Evolutionary conservation across 441 rosid genomes (phyloP).

Genomic region (Aquilaria agallochum): DNA sequence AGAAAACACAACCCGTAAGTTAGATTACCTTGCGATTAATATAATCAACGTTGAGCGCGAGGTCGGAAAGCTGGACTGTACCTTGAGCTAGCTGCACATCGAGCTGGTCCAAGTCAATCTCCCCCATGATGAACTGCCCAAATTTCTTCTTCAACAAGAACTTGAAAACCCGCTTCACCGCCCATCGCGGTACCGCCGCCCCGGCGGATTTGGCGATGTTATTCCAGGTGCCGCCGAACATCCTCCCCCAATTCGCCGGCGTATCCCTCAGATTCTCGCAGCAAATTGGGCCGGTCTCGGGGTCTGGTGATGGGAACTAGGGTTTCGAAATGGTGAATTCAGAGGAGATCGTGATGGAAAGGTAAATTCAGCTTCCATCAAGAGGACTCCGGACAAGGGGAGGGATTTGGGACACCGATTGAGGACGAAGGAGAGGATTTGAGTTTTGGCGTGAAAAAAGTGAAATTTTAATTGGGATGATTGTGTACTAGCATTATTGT

Average conservation of each 20-base stretch:
- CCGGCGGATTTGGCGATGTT: slow-evolving; percentile 83
- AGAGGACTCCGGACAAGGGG: slow-evolving; percentile 22
- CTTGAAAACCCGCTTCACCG: slow-evolving; percentile 82
- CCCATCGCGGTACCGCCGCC: slow-evolving; percentile 80
- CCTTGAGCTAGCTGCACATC: slow-evolving; percentile 91
- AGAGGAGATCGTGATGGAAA: slow-evolving; percentile 36
- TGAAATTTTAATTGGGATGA: no score
- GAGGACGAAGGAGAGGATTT: no score
- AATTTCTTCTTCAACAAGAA: slow-evolving; percentile 91
- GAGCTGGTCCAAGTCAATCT: slow-evolving; percentile 91
- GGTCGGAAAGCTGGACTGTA: slow-evolving; percentile 72
- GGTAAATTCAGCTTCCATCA: slow-evolving; percentile 31
- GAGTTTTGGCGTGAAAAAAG: no score
- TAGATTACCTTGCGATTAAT: slow-evolving; percentile 63
- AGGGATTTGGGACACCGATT: background rate
- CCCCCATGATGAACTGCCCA: slow-evolving; percentile 82
- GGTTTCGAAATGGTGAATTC: slow-evolving; percentile 18
- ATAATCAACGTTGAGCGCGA: slow-evolving; percentile 87
- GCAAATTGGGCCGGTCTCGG: background rate
- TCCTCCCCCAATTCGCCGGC: slow-evolving; percentile 16
- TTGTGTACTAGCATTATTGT: no score
- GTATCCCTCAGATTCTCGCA: slow-evolving; percentile 1
- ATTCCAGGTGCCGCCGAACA: slow-evolving; percentile 74
- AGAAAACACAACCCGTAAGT: no score
- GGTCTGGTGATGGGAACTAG: slow-evolving; percentile 15